A percentile compares a stretch with the other conserved stretches of the same genome.
Conservation (phyloP, 225 moss, liverwort and hornwort genomes). For the Takakia lepidozioides region DNA sequence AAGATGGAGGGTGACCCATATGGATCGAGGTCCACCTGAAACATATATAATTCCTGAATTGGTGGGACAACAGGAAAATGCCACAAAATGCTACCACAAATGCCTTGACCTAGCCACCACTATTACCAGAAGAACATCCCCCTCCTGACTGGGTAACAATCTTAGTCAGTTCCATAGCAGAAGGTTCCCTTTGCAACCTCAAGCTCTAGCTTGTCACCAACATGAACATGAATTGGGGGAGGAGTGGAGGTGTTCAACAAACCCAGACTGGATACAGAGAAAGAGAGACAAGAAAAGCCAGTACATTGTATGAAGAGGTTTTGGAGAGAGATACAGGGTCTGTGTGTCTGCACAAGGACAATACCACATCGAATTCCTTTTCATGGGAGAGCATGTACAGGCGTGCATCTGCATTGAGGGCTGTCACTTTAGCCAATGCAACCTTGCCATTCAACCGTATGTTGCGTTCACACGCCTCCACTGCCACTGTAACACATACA, state of each 20-base stretch:
- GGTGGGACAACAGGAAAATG: not conserved
- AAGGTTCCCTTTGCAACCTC: too few relatives aligned
- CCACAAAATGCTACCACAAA: not conserved
- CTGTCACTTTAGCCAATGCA: conserved; percentile 78
- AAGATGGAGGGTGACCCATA: conserved; percentile 97
- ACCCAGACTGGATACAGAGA: not conserved
- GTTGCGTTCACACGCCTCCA: conserved; percentile 95
- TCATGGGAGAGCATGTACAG: conserved; percentile 92
- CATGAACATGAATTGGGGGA: not conserved
- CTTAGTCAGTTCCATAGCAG: too few relatives aligned
- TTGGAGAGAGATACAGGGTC: too few relatives aligned
- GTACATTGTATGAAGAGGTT: too few relatives aligned
- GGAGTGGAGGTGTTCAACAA: conserved; percentile 1
- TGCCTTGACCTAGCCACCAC: not conserved
- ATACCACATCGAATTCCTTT: conserved; percentile 96
- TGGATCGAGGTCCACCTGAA: conserved; percentile 93
- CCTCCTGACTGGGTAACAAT: too few relatives aligned
- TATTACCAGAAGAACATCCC: too few relatives aligned
- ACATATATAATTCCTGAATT: not conserved
- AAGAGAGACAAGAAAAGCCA: too few relatives aligned
- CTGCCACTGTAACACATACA: conserved; percentile 49
- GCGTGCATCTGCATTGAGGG: conserved; percentile 72
- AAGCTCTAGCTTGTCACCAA: not conserved
- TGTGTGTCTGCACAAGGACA: too few relatives aligned
- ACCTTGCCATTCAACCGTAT: conserved; percentile 82